Percentiles rank a stretch among this genome's conserved stretches.
phyloP scores from a whole-genome alignment of 768 basidiomycete species.

The Tubosaeta brunneosetosa region DNA sequence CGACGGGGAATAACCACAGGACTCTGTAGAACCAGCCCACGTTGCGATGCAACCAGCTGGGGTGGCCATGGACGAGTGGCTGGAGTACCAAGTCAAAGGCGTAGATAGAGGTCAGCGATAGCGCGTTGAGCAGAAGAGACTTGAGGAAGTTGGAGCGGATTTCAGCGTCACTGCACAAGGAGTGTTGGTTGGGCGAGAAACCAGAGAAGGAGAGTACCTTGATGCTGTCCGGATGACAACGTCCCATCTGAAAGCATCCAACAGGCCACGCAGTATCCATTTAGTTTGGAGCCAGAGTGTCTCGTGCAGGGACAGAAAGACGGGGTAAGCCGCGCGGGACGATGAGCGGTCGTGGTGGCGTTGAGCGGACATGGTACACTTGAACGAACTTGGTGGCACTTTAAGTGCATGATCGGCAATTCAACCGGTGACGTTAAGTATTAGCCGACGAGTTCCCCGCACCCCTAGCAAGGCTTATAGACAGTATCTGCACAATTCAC shows the following conservation, averaged over 20 bases:
- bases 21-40: constrained; percentile 72
- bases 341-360: constrained; percentile 16
- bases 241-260: constrained; percentile 74
- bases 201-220: constrained; percentile 40
- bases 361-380: constrained; percentile 23
- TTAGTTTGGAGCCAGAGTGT: constrained; percentile 55
- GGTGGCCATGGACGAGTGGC: constrained; percentile 58
- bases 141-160: constrained; percentile 72
- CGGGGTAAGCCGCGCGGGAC: constrained; percentile 58
- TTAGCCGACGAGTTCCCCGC: constrained; percentile 2
- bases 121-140: constrained; percentile 64
- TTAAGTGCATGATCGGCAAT: constrained; percentile 9
- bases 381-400: not conserved
- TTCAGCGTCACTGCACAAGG: constrained; percentile 58
- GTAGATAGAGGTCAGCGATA: constrained; percentile 71
- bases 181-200: constrained; percentile 3
- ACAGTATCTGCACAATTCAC: not conserved
- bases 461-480: constrained; percentile 4
- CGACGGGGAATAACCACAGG: constrained; percentile 76
- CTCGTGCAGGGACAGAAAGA: constrained; percentile 61
- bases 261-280: constrained; percentile 56
- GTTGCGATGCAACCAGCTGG: constrained; percentile 66
- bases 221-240: constrained; percentile 52
- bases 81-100: constrained; percentile 69
- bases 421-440: constrained; percentile 6